A percentile compares a stretch with the other conserved stretches of the same genome.
Evolutionary conservation across 2,329 filamentous ascomycete species (phyloP).

Genomic region (Pyrenophora graminea): DNA sequence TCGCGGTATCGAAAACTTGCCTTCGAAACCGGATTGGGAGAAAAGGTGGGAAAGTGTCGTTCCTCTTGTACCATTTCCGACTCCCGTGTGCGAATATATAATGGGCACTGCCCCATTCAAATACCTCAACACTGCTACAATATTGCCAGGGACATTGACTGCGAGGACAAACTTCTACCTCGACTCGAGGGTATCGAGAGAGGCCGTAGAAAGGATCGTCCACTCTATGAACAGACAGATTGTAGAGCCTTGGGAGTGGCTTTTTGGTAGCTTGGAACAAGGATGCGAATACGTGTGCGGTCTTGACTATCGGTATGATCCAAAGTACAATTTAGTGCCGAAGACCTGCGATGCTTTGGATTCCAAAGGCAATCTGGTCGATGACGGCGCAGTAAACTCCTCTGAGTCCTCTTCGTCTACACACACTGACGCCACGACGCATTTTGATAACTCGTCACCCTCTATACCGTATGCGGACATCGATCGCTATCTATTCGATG

Average conservation of each 20-base stretch:
- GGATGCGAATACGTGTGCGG: slow-evolving; percentile 16
- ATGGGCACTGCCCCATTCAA: slow-evolving; percentile 6
- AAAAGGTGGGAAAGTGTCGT: neutral
- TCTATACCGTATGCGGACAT: slow-evolving; percentile 4
- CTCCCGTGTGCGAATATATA: neutral
- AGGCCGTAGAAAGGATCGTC: neutral
- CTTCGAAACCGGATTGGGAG: slow-evolving; percentile 9
- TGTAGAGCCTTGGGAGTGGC: slow-evolving; percentile 8
- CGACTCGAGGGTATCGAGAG: neutral
- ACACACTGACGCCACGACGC: too few relatives aligned
- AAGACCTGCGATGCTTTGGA: neutral
- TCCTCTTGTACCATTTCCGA: slow-evolving; percentile 2
- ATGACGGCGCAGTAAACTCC: neutral
- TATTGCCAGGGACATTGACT: neutral
- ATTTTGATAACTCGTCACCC: neutral
- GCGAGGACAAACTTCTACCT: slow-evolving; percentile 9
- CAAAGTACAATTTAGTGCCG: neutral
- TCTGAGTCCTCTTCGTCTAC: neutral
- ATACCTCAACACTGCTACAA: neutral
- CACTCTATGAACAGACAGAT: slow-evolving; percentile 7
- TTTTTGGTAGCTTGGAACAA: slow-evolving; percentile 4
- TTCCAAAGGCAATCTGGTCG: neutral
- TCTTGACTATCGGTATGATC: slow-evolving; percentile 3
- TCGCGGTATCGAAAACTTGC: slow-evolving; percentile 14
- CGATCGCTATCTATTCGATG: slow-evolving; percentile 5